Percentiles rank a stretch among this genome's conserved stretches.
Evolutionary conservation across 2,329 filamentous ascomycete genomes (phyloP).

Genomic region (Talaromyces atroroseus): DNA sequence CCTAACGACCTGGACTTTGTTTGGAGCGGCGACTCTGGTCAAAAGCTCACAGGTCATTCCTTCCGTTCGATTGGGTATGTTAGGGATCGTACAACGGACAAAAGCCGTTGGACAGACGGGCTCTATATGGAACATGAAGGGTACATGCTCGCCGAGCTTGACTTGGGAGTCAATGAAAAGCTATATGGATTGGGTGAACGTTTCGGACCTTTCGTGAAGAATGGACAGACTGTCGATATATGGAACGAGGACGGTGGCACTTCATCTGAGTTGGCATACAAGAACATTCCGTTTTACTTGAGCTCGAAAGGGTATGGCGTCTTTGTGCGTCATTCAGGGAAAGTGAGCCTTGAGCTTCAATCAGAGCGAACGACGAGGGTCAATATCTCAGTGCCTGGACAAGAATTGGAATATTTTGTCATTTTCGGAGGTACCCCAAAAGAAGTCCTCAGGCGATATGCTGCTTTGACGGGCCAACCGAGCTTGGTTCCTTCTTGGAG

Average conservation of each 20-base stretch:
- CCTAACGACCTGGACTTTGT: constrained; percentile 31
- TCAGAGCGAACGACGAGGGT: constrained; percentile 67
- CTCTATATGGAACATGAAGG: constrained; percentile 34
- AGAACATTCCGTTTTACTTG: constrained; percentile 39
- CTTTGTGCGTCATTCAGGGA: constrained; percentile 66
- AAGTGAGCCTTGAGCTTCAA: constrained; percentile 66
- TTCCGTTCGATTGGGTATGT: constrained; percentile 38
- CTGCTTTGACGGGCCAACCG: constrained; percentile 61
- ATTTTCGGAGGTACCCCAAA: constrained; percentile 68
- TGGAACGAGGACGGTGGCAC: constrained; percentile 51
- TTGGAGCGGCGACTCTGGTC: constrained; percentile 19
- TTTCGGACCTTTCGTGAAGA: constrained; percentile 71
- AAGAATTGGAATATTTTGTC: constrained; percentile 67
- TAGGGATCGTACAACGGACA: constrained; percentile 28
- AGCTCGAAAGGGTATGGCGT: constrained; percentile 67
- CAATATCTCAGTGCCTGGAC: constrained; percentile 63
- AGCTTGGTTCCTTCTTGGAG: constrained; percentile 66
- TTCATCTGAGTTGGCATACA: constrained; percentile 36
- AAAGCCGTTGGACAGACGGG: constrained; percentile 29
- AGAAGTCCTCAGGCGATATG: constrained; percentile 64
- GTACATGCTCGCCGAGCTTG: constrained; percentile 36
- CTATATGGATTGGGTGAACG: constrained; percentile 71
- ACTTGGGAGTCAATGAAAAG: constrained; percentile 51
- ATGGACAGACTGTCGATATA: constrained; percentile 50
- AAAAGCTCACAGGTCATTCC: constrained; percentile 34